Percentiles rank a stretch among this genome's conserved stretches.
Evolutionary conservation across 2,329 filamentous ascomycete species (phyloP).

Genomic region (Trichoderma lentiforme): DNA sequence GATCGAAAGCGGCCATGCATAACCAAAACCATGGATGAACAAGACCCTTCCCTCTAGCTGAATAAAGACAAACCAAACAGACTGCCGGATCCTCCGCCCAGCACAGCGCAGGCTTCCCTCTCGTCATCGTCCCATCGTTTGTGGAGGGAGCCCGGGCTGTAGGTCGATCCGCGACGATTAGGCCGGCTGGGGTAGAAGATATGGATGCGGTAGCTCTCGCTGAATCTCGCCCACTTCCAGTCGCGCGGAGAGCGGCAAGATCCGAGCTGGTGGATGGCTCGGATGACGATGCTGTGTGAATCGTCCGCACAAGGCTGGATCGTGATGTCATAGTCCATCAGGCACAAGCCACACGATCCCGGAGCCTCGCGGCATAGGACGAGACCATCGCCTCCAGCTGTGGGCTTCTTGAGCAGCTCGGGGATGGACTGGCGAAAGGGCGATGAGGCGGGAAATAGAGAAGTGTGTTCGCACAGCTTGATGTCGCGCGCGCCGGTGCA

Average conservation of each 20-base stretch:
- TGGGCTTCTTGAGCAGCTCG: slow-evolving; percentile 21
- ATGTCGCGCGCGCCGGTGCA: slow-evolving; percentile 23
- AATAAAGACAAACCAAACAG: background rate
- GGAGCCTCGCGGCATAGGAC: slow-evolving; percentile 20
- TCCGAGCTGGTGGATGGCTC: slow-evolving; percentile 24
- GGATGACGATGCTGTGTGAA: slow-evolving; percentile 20
- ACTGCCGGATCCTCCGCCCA: background rate
- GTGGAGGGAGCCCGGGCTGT: slow-evolving; percentile 21
- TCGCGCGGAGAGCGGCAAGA: slow-evolving; percentile 24
- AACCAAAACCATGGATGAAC: background rate
- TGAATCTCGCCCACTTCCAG: slow-evolving; percentile 29
- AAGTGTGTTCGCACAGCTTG: slow-evolving; percentile 25
- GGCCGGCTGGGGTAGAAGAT: slow-evolving; percentile 25
- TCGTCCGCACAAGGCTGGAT: slow-evolving; percentile 16
- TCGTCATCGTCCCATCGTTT: slow-evolving; percentile 20
- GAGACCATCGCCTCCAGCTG: slow-evolving; percentile 12
- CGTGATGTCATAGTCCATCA: slow-evolving; percentile 27
- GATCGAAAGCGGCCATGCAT: background rate
- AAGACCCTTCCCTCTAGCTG: background rate
- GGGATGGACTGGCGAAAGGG: slow-evolving; percentile 23
- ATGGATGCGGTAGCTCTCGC: slow-evolving; percentile 22
- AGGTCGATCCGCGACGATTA: slow-evolving; percentile 23
- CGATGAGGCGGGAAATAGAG: slow-evolving; percentile 22
- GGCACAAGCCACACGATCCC: slow-evolving; percentile 25
- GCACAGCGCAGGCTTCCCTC: background rate